Evolutionary conservation across 2,329 filamentous ascomycete genomes (phyloP).

Genomic region (Fusarium burgessii): DNA sequence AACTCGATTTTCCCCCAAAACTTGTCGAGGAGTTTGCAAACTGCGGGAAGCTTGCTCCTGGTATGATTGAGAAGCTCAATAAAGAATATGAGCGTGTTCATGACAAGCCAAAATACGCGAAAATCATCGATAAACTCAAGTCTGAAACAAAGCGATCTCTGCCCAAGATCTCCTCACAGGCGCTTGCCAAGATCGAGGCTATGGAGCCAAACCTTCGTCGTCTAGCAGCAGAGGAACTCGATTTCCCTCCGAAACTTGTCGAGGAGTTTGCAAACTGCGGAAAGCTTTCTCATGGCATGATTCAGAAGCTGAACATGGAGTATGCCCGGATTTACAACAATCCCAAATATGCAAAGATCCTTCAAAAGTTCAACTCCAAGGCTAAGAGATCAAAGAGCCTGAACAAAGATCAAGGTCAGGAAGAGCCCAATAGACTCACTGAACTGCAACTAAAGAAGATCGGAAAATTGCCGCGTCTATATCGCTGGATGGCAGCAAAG

Average conservation of each 20-base stretch:
- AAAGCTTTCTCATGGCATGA: neutral
- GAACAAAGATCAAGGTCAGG: neutral
- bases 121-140: neutral
- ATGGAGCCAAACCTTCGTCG: neutral
- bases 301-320: constrained; percentile 9
- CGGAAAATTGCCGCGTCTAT: neutral
- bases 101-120: neutral
- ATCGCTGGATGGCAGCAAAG: neutral
- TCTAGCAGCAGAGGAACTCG: neutral
- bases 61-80: constrained; percentile 5
- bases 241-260: neutral
- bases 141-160: neutral
- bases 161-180: neutral
- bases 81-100: constrained; percentile 5
- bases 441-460: neutral
- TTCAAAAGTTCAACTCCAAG: neutral
- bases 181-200: neutral
- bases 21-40: neutral
- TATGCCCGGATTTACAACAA: neutral
- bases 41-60: neutral
- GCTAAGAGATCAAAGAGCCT: neutral
- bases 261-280: neutral
- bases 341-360: neutral
- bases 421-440: neutral
- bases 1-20: neutral